Evolutionary conservation across 768 basidiomycete genomes (phyloP), one percentile per base, ranked within the genome.

Genomic region (Lenzites betulinus): DNA sequence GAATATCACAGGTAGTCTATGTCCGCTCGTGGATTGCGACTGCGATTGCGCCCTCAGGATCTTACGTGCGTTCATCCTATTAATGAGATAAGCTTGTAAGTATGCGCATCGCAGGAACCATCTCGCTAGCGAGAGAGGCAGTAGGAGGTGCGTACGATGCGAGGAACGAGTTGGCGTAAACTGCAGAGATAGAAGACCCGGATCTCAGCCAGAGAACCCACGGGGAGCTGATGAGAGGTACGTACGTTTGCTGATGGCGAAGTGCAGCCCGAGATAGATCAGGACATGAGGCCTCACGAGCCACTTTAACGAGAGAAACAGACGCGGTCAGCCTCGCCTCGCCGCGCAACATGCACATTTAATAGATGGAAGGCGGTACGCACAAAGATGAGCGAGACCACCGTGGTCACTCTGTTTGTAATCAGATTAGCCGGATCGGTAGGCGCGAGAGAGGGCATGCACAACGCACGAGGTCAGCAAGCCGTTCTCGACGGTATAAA

Each of bases 401-500:
- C 56, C 16, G 69, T 69, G 23, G 59, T 54, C 22, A 69, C 58
- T 20, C 68, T 69, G 50, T 16, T 20, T 15, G 15, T 41, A 26
- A 53, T 50, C 55, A 20, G 55, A 62, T 56, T 35, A 56, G 54
- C 35, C n/a, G 30, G 41, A 18, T 25, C 36, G 2, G 30, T 49
- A 49, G 43, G 38, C 38, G 36, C 26, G 51, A 35, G 49, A 33
- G n/a, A 25, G 36, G 42, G 36, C 55, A 47, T 54, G 50, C 25
- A 47, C 51, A 43, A 51, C 68, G 35, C 48, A 73, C 71, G 63
- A 66, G 26, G 70, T 73, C 30, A 70, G 49, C 18, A 64, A 35
- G 20, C 69, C 71, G 58, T 67, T 71, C 57, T 72, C 68, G 25
- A 73, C 54, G 18, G 70, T 70, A 48, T 70, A 71, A 15, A 69